These are phyloP conservation scores for Mallotus repandus DNA, from an alignment of 441 rosid genomes.

Conservation along the genomic window DNA sequence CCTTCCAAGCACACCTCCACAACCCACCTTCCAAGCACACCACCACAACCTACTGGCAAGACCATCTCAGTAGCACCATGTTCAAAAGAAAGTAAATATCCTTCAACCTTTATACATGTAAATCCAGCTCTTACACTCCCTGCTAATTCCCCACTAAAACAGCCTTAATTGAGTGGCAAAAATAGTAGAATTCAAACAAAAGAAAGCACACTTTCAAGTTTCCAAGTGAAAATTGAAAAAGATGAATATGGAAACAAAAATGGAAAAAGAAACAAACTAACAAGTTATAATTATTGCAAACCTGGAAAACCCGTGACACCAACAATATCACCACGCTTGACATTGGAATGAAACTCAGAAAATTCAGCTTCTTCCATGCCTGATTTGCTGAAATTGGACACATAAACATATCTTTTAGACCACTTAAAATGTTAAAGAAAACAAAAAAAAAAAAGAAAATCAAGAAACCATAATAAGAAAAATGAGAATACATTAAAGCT, in stretches of 20 bases:
- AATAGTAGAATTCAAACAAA: neutral
- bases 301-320: slow-evolving; percentile 93
- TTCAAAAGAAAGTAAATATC: no score
- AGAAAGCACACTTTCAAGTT: no score
- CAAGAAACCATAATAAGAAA: neutral
- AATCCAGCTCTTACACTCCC: neutral
- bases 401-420: neutral
- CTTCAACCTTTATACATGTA: no score
- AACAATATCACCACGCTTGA: slow-evolving; percentile 87
- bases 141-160: neutral
- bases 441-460: neutral
- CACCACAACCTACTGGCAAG: no score
- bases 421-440: neutral
- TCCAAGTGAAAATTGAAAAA: no score
- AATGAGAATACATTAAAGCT: no score
- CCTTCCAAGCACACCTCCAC: no score
- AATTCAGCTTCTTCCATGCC: slow-evolving; percentile 69
- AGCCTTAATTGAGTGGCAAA: neutral
- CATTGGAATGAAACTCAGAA: slow-evolving; percentile 52
- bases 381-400: slow-evolving; percentile 53
- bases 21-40: no score
- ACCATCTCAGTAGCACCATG: no score
- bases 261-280: neutral
- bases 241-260: neutral
- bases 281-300: slow-evolving; percentile 23